These are phyloP conservation scores for Pharus latifolius DNA, from an alignment of 176 grass and related monocot genomes.

Conservation along the genomic window DNA sequence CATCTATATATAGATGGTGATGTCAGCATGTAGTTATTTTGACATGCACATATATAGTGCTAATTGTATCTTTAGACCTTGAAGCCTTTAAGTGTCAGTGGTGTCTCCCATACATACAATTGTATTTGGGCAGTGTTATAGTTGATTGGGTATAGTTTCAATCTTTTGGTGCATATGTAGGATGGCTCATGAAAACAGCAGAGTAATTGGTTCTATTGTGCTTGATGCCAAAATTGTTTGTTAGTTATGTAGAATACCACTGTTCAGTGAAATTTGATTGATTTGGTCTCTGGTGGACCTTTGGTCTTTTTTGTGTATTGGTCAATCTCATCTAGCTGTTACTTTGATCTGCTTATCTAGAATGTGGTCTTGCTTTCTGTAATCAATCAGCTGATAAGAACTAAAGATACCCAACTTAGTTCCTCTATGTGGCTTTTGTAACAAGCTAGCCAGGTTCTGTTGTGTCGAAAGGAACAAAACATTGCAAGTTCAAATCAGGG, in stretches of 20 bases:
- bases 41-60: neutral
- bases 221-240: neutral
- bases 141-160: no score
- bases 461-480: neutral
- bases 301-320: no score
- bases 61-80: neutral
- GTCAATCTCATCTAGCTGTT: no score
- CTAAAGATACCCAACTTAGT: neutral
- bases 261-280: neutral
- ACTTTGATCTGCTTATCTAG: neutral
- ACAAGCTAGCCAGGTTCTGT: no score
- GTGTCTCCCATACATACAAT: no score
- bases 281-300: neutral
- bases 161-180: no score
- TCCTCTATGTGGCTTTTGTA: no score
- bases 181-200: no score
- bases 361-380: neutral
- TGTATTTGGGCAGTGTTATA: no score
- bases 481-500: no score
- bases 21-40: neutral
- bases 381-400: neutral
- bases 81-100: no score
- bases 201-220: no score
- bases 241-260: neutral
- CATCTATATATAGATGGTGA: neutral